Base-by-base conservation (phyloP, 345 rosid genomes). In the Lumnitzera littorea region DNA sequence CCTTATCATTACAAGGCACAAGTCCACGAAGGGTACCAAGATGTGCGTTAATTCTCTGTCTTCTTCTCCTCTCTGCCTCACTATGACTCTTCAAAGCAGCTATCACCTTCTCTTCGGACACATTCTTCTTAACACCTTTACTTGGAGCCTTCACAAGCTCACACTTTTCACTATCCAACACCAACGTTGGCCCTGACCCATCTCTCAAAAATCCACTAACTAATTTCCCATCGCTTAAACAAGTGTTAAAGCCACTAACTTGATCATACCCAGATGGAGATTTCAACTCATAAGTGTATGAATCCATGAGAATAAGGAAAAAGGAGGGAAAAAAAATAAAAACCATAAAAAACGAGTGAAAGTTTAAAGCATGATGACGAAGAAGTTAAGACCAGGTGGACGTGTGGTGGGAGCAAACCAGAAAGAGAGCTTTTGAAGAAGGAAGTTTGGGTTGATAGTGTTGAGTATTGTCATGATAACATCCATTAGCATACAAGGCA, bases 341-440 rank as follows among this genome's bases (percentile, higher is more conserved):
- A 81, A 76, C 24, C 51, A 23, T 53, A 14, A 27, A 43, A 49
- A 17, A 27, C 14, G 5, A 8, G 8, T 46, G 48, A 31, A 60
- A 20, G 27, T 24, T 5, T 8, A 48, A 36, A 9, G 43, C 11
- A 15, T 24, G 57, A 53, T 67, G 55, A 68, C 58, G 61, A 31
- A 61, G 55, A 31, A 66, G 61, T 54, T 53, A 4, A 72, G 68
- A 70, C 88, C 85, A 0, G 95, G 91, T 0, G 95, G 95, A 46
- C 85, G 88, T 52, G 77, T 82, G 36, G 88, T 80, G 51, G 85
- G 88, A 24, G 88, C 88, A 51, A 84, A 87, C 90, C 90, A 82
- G 64, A 82, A 82, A 31, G 95, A 87, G 55, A 82, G 82, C 70
- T 72, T 78, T 61, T 77, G 84, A 29, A 77, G 80, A 54, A 76